Evolutionary conservation across 148 eudicot species (phyloP).

Genomic region (Fagopyrum esculentum): DNA sequence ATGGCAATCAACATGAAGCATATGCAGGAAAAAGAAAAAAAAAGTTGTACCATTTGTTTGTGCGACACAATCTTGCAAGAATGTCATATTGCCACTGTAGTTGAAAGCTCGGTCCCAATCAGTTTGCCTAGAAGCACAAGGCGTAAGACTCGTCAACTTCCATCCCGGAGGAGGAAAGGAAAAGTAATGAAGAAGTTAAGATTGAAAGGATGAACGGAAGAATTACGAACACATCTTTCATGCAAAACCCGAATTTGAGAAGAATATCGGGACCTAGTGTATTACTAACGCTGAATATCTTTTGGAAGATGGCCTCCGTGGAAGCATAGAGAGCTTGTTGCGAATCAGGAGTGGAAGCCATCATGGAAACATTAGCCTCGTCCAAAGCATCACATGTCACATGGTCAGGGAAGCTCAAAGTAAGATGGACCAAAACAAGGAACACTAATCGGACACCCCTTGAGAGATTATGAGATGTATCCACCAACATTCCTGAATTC

Average conservation of each 20-base stretch:
- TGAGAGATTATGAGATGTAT: neutral
- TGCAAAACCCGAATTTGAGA: constrained; percentile 10
- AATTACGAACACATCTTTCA: constrained; percentile 10
- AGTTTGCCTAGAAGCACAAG: constrained; percentile 2
- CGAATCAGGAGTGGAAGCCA: neutral
- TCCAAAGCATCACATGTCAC: neutral
- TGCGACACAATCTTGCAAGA: constrained; percentile 7
- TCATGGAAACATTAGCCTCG: neutral
- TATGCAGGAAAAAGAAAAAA: neutral
- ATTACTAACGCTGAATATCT: constrained; percentile 3
- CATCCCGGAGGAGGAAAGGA: neutral
- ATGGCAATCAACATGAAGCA: neutral
- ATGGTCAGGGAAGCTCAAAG: neutral
- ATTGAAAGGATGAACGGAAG: neutral
- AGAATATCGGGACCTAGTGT: constrained; percentile 5
- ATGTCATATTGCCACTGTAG: neutral
- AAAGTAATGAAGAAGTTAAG: neutral
- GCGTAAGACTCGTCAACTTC: neutral
- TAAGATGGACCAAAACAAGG: neutral
- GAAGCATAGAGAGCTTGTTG: neutral
- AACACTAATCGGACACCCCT: neutral
- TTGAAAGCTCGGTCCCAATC: constrained; percentile 14
- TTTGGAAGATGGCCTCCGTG: constrained; percentile 4
- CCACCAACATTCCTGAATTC: neutral
- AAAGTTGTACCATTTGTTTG: constrained; percentile 1